Evolutionary conservation across 371 early-diverging fungal genomes (phyloP), one percentile per base, ranked within the genome.

Genomic region (Smittium culicis): DNA sequence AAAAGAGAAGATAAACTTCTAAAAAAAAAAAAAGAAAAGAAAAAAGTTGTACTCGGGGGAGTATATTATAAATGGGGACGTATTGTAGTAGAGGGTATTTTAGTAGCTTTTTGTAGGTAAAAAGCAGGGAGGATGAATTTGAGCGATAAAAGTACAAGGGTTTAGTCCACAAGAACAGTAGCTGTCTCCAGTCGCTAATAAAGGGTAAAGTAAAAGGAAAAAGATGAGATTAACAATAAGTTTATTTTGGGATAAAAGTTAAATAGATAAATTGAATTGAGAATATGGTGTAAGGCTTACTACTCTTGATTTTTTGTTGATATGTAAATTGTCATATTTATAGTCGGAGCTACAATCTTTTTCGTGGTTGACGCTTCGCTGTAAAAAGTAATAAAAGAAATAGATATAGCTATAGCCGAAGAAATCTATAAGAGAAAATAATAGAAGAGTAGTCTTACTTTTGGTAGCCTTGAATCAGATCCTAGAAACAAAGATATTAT

Each of bases 301-400:
- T 16, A 64, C 65, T 64, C 65, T 64, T 64, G 29, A 34, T 35
- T 64, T 64, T 35, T 64, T 64, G 25, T 64, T 64, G 5, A 14
- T 64, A 45, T 64, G 65, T 45, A 64, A 11, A 27, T 32, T 64
- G 54, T 64, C 65, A 27, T 34, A 64, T 11, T 34, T 25, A 64
- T 64, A 64, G 30, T 35, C 65, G 5, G 65, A 64, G 54, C 65
- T 35, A 24, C 65, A 64, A 29, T 64, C 65, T 45, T 64, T 64
- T 8, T 64, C 65, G 1, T 35, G 33, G 14, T 34, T 35, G 8
- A 34, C 25, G 35, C 35, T 64, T 11, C 54, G 34, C 65, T 64
- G n/a, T n/a, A n/a, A n/a, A n/a, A 62, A 29, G 45, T 45, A 45
- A 45, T 14, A 20, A 45, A 45, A 45, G 20, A 14, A 45, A 45